Base-by-base conservation (phyloP, 2,329 filamentous ascomycete genomes). In the Pseudogymnoascus sp. region DNA sequence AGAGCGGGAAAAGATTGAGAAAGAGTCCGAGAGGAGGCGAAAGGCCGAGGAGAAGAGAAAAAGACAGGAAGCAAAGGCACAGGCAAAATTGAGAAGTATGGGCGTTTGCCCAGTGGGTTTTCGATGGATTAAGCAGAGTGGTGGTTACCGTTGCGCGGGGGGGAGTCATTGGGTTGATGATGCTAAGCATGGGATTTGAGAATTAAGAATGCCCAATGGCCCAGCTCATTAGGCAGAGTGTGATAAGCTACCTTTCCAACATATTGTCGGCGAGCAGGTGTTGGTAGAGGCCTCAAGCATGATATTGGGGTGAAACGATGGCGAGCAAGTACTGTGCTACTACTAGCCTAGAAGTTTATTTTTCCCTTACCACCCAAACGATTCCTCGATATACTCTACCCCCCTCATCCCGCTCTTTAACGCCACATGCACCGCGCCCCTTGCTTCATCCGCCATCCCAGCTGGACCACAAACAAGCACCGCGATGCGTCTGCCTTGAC, bases 61-160 rank as follows among this genome's bases (percentile, higher is more conserved):
- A 3, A 71, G 75, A 3, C 70, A 79, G 64, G 76, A 76, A 62
- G 70, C 77, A 66, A 67, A 69, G 45, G 71, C 67, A 9, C 78
- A 82, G 72, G 66, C 69, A 39, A 85, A 80, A 67, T 69, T 91
- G 66, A 72, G 69, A 66, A 30, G 66, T 1, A 76, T 84, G 75
- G 87, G 87, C 0, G 59, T 72, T 0, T 92, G 88, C 70, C 75
- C 77, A 0, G 38, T 62, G 16, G 88, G 87, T 0, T 91, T 58
- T 68, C 61, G 63, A 0, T 91, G 88, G 88, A 83, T 88, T 25
- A 83, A 82, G 67, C 80, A 86, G 67, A 41, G 2, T 1, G 69
- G 68, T 1, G 87, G 87, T 0, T 91, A 84, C 71, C 72, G 85
- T 4, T 90, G 88, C 73, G 78, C 79, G 0, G 87, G 81, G 0